Base-by-base conservation (phyloP, 2,329 filamentous ascomycete species). In the Botrytis deweyae region DNA sequence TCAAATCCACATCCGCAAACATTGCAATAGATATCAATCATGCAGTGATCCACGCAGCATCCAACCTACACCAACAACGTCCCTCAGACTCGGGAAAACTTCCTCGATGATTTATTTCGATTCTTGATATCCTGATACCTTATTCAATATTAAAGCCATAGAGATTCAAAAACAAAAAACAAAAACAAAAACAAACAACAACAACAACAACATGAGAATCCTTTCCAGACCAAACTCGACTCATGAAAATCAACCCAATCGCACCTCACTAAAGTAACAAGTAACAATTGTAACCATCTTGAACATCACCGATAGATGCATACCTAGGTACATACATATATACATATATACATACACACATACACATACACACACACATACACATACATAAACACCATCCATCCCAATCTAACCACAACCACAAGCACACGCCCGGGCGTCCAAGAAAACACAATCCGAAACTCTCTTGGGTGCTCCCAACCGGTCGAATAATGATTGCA, bases 31-130 rank as follows among this genome's bases (percentile, higher is more conserved):
- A 22, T 36, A 33, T 65, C 10, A 46, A 46, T 46, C 40, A 49
- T 66, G 42, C 63, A 66, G 63, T 66, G 63, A 49, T 49, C 42
- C 42, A 12, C 14, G 12, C 63, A 66, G 20, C 20, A 65, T 65
- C 33, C 6, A 66, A 46, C 10, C 59, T 5, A 40, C 10, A 14
- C 5, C 63, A 49, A 25, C 20, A 36, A 49, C 16, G 2, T 29
- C 29, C 10, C 22, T 36, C 20, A 12, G 42, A 12, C 22, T 36
- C 20, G 20, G 42, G 20, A 36, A 49, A 44, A 36, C 14, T 36
- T 49, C 63, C 29, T 33, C 14, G n/a, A 46, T 42, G 42, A 29
- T 42, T 16, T 55, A 8, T 6, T 22, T 46, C 8, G 2, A 65
- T 42, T 33, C 38, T 64, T 9, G 29, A 29, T 29, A 29, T 29